These are phyloP conservation scores for Kuraishia piskuri DNA, from an alignment of 805 yeast genomes.

Conservation along the genomic window DNA sequence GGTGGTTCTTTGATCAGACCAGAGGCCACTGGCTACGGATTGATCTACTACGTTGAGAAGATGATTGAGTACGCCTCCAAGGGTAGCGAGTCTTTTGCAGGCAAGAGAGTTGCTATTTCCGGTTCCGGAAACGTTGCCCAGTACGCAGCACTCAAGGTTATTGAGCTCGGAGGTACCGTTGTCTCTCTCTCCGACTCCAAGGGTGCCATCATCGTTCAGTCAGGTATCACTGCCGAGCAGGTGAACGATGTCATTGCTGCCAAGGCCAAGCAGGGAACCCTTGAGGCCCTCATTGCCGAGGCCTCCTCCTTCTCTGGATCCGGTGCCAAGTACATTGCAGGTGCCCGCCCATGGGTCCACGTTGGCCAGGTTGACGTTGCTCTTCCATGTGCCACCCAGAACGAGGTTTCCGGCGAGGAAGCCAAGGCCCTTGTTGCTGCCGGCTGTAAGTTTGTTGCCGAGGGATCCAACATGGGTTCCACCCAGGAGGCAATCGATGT, in stretches of 20 bases:
- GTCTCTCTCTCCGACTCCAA: constrained; percentile 92
- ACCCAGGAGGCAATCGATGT: constrained; percentile 94
- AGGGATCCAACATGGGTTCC: constrained; percentile 99
- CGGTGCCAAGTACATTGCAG: constrained; percentile 74
- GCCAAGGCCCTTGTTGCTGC: constrained; percentile 90
- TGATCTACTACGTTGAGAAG: constrained; percentile 93
- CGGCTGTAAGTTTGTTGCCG: constrained; percentile 91
- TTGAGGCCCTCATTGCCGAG: constrained; percentile 58
- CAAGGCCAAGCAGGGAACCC: constrained; percentile 67
- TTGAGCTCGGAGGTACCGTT: constrained; percentile 94
- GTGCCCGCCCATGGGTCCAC: constrained; percentile 94
- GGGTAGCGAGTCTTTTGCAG: constrained; percentile 84
- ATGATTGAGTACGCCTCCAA: constrained; percentile 90
- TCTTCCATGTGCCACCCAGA: constrained; percentile 96
- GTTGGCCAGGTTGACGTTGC: constrained; percentile 93
- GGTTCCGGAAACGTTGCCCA: constrained; percentile 99
- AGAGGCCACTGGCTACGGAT: constrained; percentile 98
- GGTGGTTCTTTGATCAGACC: constrained; percentile 99
- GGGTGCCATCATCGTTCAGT: constrained; percentile 74
- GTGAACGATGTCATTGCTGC: constrained; percentile 67
- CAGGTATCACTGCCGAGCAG: constrained; percentile 82
- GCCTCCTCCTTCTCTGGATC: constrained; percentile 47
- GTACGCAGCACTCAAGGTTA: constrained; percentile 95
- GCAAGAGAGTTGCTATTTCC: constrained; percentile 92
- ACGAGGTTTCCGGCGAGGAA: constrained; percentile 95